Evolutionary conservation across 805 yeast genomes (phyloP), one percentile per base, ranked within the genome.

Genomic region (Candida orba): DNA sequence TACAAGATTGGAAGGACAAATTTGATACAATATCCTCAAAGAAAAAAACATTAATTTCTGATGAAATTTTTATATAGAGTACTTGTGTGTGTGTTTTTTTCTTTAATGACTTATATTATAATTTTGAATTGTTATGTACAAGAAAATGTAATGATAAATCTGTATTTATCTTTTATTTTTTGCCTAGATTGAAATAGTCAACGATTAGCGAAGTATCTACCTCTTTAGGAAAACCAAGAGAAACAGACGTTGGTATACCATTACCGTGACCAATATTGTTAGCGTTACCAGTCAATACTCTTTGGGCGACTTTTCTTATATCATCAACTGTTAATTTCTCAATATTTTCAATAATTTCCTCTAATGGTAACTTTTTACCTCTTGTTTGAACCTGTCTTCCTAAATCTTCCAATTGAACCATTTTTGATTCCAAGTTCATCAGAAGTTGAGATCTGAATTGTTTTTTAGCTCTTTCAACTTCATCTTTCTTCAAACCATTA

Each of bases 401-500:
- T 65, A 90, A 72, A 57, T 93, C 99, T 65, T 93, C 99, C 44
- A 93, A 69, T 58, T 87, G 90, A n/a, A 95, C 95, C 72, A 91
- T 74, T 60, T 85, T 88, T 51, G 93, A 81, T 63, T 93, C 99
- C 38, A 90, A 73, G 57, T 90, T 91, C 96, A 91, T 91, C 61
- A 91, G 71, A 46, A 93, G 68, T 8, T 95, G 84, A 4, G 93
- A 81, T 36, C 86, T 79, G 47, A 93, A 74, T 68, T 91, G 98
- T 63, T 87, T 90, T 64, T 93, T 93, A 18, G 98, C 96, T 51
- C 99, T 75, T 45, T 72, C 64, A 7, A 93, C 90, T 66, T 93
- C 98, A 34, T 67, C 73, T 10, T 76, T 76, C 6, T 79, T 72
- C 25, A 91, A 66, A 3, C 80, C 83, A 27, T 84, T 82, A 40